Percentiles rank a stretch among this genome's conserved stretches.
Evolutionary conservation across 768 basidiomycete genomes (phyloP).

Genomic region (Dictyophora rubrovolvata): DNA sequence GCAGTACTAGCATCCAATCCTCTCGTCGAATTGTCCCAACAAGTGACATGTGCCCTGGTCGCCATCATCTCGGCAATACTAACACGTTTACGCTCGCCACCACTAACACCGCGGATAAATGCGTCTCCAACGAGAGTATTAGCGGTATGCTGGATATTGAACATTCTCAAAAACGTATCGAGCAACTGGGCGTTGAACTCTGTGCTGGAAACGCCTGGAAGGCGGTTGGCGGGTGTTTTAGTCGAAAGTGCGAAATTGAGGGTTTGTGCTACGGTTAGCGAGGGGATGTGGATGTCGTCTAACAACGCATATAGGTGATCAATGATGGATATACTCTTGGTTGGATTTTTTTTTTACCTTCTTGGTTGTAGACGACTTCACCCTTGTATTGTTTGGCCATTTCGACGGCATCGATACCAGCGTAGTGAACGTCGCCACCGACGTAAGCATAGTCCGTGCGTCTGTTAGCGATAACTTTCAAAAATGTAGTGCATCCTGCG

Average conservation of each 20-base stretch:
- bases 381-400: conserved; percentile 39
- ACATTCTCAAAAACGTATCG: conserved; percentile 35
- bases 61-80: conserved; percentile 18
- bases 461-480: conserved; percentile 77
- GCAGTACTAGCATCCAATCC: conserved; percentile 23
- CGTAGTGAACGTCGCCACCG: conserved; percentile 65
- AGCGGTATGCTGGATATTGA: conserved; percentile 64
- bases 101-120: conserved; percentile 42
- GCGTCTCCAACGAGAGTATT: conserved; percentile 73
- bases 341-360: conserved; percentile 32
- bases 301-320: conserved; percentile 23
- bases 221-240: conserved; percentile 30
- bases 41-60: conserved; percentile 13
- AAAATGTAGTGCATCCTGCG: conserved; percentile 75
- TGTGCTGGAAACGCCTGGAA: conserved; percentile 24
- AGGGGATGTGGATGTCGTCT: conserved; percentile 39
- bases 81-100: conserved; percentile 27
- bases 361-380: conserved; percentile 70
- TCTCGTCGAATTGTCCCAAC: conserved; percentile 20
- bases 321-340: background rate
- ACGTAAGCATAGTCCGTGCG: conserved; percentile 57
- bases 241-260: conserved; percentile 44
- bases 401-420: conserved; percentile 29
- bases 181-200: conserved; percentile 28
- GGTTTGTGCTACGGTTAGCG: conserved; percentile 38